A percentile compares a stretch with the other conserved stretches of the same genome.
phyloP scores from a whole-genome alignment of 257 asterid genomes.

The Dorcoceras hygrometricum region DNA sequence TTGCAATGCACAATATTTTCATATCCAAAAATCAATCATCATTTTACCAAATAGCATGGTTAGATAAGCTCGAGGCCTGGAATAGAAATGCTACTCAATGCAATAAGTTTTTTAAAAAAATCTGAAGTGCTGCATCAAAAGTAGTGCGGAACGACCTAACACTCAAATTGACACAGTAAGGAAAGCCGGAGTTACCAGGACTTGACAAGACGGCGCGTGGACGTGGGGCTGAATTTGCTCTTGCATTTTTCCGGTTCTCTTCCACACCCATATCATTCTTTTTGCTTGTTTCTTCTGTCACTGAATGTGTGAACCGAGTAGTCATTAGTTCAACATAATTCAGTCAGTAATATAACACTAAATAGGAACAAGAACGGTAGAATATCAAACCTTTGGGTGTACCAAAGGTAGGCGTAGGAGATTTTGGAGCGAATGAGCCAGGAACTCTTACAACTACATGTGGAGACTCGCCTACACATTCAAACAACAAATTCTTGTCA shows the following conservation, averaged over 20 bases:
- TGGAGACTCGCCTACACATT: slow-evolving; percentile 58
- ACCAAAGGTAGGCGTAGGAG: slow-evolving; percentile 46
- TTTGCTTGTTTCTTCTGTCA: slow-evolving; percentile 38
- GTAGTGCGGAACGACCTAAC: too few species aligned
- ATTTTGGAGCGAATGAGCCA: slow-evolving; percentile 39
- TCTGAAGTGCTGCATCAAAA: too few species aligned
- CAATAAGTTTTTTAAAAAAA: too few species aligned
- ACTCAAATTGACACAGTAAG: too few species aligned
- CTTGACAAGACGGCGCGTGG: slow-evolving; percentile 96
- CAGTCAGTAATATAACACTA: neutral
- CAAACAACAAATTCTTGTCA: slow-evolving; percentile 3
- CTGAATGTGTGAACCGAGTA: slow-evolving; percentile 19
- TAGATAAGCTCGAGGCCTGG: too few species aligned
- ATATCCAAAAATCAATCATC: too few species aligned
- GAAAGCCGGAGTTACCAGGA: slow-evolving; percentile 49
- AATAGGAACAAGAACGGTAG: neutral
- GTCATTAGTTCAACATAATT: neutral
- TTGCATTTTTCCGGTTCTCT: slow-evolving; percentile 39
- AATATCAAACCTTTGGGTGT: slow-evolving; percentile 43
- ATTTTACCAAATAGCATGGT: too few species aligned
- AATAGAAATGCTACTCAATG: too few species aligned
- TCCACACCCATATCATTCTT: slow-evolving; percentile 32
- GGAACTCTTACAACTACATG: slow-evolving; percentile 69
- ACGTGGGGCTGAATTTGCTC: slow-evolving; percentile 66
- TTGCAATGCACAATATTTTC: neutral